These are phyloP conservation scores for Triticum turgidum DNA, from an alignment of 176 grass and related monocot genomes.

Conservation along the genomic window DNA sequence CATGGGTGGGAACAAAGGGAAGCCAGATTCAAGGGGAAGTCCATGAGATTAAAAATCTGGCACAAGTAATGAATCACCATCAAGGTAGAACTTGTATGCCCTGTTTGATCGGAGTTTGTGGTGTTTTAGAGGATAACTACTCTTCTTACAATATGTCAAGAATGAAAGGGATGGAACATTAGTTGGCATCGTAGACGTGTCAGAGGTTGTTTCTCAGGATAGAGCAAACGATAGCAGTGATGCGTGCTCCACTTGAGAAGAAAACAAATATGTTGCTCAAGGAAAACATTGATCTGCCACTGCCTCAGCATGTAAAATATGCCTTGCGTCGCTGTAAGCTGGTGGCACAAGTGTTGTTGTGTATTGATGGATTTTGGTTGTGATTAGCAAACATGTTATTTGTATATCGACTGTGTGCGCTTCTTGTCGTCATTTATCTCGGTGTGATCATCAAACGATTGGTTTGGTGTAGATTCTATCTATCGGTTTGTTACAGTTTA, in stretches of 20 bases:
- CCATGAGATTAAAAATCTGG: background rate
- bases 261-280: background rate
- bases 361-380: background rate
- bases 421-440: too few species aligned
- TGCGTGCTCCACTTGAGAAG: background rate
- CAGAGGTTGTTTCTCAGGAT: background rate
- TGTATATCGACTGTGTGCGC: background rate
- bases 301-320: background rate
- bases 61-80: background rate
- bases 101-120: background rate
- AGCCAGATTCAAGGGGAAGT: background rate
- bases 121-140: background rate
- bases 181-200: too few species aligned
- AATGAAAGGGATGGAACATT: background rate
- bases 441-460: too few species aligned
- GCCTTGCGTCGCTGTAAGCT: background rate
- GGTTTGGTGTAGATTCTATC: too few species aligned
- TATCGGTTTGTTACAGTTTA: too few species aligned
- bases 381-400: background rate
- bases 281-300: background rate
- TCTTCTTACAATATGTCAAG: background rate
- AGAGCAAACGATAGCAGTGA: background rate
- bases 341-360: background rate
- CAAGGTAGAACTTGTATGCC: background rate
- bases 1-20: conserved; percentile 28